Percentiles rank a stretch among this genome's conserved stretches.
Conservation (phyloP, 2,329 filamentous ascomycete genomes). For the Esteya vermicola region DNA sequence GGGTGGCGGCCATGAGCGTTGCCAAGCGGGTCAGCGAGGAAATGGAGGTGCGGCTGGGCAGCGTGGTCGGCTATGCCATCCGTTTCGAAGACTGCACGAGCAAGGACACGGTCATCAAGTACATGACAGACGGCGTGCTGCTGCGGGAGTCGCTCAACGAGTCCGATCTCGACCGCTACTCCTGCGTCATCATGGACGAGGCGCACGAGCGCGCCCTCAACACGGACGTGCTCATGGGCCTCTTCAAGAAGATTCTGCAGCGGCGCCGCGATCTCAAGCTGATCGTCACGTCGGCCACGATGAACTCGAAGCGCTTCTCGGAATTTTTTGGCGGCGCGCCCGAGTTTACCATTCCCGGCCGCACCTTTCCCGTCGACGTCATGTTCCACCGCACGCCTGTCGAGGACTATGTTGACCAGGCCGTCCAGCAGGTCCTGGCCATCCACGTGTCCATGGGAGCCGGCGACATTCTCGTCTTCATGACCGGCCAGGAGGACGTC, state of each 20-base stretch:
- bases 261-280: slow-evolving; percentile 83
- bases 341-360: slow-evolving; percentile 88
- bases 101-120: slow-evolving; percentile 91
- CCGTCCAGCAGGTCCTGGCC: slow-evolving; percentile 86
- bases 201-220: slow-evolving; percentile 94
- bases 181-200: slow-evolving; percentile 99
- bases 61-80: slow-evolving; percentile 87
- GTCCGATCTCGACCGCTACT: slow-evolving; percentile 86
- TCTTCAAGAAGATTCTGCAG: slow-evolving; percentile 94
- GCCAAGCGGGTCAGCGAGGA: slow-evolving; percentile 96
- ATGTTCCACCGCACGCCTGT: slow-evolving; percentile 91
- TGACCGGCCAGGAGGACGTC: slow-evolving; percentile 98
- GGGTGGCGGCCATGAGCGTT: slow-evolving; percentile 97
- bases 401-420: slow-evolving; percentile 94
- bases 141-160: slow-evolving; percentile 88
- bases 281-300: slow-evolving; percentile 95
- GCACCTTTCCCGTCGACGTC: slow-evolving; percentile 93
- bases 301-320: slow-evolving; percentile 94
- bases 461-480: slow-evolving; percentile 94
- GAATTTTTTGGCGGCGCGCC: slow-evolving; percentile 93
- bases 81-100: slow-evolving; percentile 97
- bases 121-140: slow-evolving; percentile 96
- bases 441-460: slow-evolving; percentile 91
- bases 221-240: slow-evolving; percentile 91
- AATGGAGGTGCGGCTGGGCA: slow-evolving; percentile 87